These are phyloP conservation scores for Elasticomyces elasticus DNA, from an alignment of 495 filamentous ascomycete genomes.

Conservation along the genomic window DNA sequence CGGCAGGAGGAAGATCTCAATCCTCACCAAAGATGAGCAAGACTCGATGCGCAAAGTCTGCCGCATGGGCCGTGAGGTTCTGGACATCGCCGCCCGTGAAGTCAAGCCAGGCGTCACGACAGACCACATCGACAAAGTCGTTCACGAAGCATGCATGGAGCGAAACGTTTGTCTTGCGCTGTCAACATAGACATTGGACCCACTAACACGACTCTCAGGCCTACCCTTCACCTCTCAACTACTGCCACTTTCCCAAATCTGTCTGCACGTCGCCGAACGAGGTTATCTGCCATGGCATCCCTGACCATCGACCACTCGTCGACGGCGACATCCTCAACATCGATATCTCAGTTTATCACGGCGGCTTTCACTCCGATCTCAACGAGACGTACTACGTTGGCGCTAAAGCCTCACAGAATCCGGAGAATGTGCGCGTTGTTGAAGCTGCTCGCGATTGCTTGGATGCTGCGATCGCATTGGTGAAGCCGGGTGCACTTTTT, in stretches of 20 bases:
- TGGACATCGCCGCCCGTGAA: conserved; percentile 80
- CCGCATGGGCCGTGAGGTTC: conserved; percentile 74
- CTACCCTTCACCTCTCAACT: conserved; percentile 94
- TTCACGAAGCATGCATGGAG: conserved; percentile 92
- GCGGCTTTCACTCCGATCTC: conserved; percentile 36
- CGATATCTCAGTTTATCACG: conserved; percentile 36
- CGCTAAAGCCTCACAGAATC: conserved; percentile 27
- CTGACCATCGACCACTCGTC: conserved; percentile 32
- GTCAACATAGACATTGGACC: background rate
- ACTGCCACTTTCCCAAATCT: conserved; percentile 93
- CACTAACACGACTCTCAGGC: conserved; percentile 45
- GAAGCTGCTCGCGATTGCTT: conserved; percentile 34
- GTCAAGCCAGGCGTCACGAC: conserved; percentile 83
- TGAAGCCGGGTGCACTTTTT: conserved; percentile 36
- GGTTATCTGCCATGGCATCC: conserved; percentile 56
- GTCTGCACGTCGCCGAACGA: conserved; percentile 94
- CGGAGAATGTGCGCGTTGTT: conserved; percentile 34
- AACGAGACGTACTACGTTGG: conserved; percentile 40
- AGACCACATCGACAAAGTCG: conserved; percentile 90
- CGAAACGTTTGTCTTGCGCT: conserved; percentile 55
- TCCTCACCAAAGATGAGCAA: conserved; percentile 68
- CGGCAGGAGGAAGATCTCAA: conserved; percentile 64
- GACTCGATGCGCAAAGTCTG: conserved; percentile 92
- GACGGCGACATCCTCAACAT: conserved; percentile 40
- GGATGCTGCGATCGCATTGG: conserved; percentile 34